phyloP scores from a whole-genome alignment of 176 grass and related monocot species.

The Rhynchospora pubera region DNA sequence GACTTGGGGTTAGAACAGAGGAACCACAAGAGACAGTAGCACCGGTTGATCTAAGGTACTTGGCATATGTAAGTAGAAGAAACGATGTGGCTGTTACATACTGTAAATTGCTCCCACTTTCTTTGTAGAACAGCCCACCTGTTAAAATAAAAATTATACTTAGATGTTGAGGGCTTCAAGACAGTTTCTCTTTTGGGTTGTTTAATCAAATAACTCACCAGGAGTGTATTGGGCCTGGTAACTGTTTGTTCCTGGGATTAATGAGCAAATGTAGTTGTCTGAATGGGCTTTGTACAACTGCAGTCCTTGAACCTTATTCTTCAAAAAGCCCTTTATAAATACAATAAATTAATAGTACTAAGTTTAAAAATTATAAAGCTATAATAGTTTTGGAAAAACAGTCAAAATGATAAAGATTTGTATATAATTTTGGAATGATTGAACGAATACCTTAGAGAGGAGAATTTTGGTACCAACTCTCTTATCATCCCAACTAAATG shows the following conservation, averaged over 20 bases:
- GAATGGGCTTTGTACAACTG: conserved; percentile 73
- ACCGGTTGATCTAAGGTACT: conserved; percentile 59
- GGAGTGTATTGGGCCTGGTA: conserved; percentile 69
- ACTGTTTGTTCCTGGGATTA: conserved; percentile 48
- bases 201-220: conserved; percentile 21
- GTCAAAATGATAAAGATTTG: not conserved
- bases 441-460: conserved; percentile 40
- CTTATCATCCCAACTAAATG: conserved; percentile 97
- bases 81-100: conserved; percentile 77
- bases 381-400: not conserved
- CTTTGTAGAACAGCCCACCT: conserved; percentile 60
- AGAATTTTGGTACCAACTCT: conserved; percentile 57
- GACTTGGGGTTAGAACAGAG: conserved; percentile 16
- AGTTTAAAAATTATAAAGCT: not conserved
- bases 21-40: conserved; percentile 32
- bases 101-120: conserved; percentile 72
- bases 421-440: not conserved
- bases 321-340: conserved; percentile 41
- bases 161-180: not conserved
- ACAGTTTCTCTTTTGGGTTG: not conserved
- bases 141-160: not conserved
- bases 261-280: conserved; percentile 80
- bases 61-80: conserved; percentile 65
- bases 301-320: conserved; percentile 29
- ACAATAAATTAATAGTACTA: not conserved